These are phyloP conservation scores for Carex cristatella DNA, from an alignment of 176 grass and related monocot species.

Conservation along the genomic window DNA sequence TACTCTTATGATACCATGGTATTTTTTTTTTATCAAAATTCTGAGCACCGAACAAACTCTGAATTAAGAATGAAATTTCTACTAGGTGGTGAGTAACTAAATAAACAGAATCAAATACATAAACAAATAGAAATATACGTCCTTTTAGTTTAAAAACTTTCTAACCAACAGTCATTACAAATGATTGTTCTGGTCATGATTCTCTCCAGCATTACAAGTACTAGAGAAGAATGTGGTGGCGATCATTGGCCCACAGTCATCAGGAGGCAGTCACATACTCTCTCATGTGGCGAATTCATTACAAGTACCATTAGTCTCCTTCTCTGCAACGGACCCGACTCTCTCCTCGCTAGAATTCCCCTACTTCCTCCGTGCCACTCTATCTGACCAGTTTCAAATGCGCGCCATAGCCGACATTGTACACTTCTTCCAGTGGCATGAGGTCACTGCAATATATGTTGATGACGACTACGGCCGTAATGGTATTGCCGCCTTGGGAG, in stretches of 20 bases:
- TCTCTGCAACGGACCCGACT: slow-evolving; percentile 64
- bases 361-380: slow-evolving; percentile 62
- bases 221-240: slow-evolving; percentile 63
- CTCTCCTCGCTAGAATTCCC: slow-evolving; percentile 65
- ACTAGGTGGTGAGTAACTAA: slow-evolving; percentile 21
- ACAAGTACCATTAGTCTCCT: slow-evolving; percentile 73
- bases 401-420: slow-evolving; percentile 62
- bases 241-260: slow-evolving; percentile 73
- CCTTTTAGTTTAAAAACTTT: neutral
- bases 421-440: slow-evolving; percentile 64
- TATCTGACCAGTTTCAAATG: slow-evolving; percentile 82
- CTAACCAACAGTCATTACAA: neutral
- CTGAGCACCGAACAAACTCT: neutral
- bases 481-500: slow-evolving; percentile 44
- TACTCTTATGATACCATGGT: neutral
- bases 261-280: slow-evolving; percentile 62
- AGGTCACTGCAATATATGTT: slow-evolving; percentile 65
- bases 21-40: slow-evolving; percentile 2
- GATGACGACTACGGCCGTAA: slow-evolving; percentile 86
- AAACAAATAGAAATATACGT: neutral
- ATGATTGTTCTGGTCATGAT: slow-evolving; percentile 26
- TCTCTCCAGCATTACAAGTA: slow-evolving; percentile 50
- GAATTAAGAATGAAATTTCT: slow-evolving; percentile 25
- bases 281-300: slow-evolving; percentile 61
- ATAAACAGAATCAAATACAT: slow-evolving; percentile 3